A percentile compares a stretch with the other conserved stretches of the same genome.
Evolutionary conservation across 257 asterid genomes (phyloP).

Genomic region (Solanum chilense): DNA sequence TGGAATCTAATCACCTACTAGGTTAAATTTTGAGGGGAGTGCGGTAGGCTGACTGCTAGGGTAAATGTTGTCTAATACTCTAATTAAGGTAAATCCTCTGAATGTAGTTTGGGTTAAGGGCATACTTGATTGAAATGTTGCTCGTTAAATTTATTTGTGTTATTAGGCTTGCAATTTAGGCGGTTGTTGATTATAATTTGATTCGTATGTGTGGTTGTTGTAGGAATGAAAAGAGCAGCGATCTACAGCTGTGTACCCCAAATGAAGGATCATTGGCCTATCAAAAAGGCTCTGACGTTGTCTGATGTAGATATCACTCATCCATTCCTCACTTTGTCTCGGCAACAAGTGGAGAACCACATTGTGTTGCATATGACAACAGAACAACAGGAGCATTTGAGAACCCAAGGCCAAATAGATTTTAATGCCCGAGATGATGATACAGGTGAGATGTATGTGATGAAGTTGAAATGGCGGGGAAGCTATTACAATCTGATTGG

Average conservation of each 20-base stretch:
- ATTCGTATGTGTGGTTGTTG: background rate
- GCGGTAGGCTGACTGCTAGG: background rate
- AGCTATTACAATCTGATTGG: constrained; percentile 76
- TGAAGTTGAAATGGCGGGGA: constrained; percentile 83
- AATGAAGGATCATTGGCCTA: constrained; percentile 62
- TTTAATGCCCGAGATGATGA: constrained; percentile 71
- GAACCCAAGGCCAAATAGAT: constrained; percentile 52
- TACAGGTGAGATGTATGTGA: constrained; percentile 47
- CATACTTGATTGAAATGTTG: background rate
- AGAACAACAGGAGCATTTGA: constrained; percentile 50
- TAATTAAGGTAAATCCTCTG: background rate
- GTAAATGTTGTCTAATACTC: background rate
- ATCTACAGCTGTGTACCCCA: constrained; percentile 35
- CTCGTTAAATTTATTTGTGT: background rate
- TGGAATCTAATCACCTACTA: background rate
- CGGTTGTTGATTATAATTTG: background rate
- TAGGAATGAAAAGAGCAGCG: constrained; percentile 53
- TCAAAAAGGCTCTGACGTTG: constrained; percentile 56
- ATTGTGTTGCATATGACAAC: constrained; percentile 52
- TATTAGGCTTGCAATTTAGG: background rate
- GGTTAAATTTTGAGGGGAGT: background rate
- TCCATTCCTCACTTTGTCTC: constrained; percentile 68
- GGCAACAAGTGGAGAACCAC: constrained; percentile 72
- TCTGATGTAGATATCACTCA: constrained; percentile 82
- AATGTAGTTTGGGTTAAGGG: background rate